Base-by-base conservation (phyloP, 2,329 filamentous ascomycete species). In the Parafenestella ontariensis region DNA sequence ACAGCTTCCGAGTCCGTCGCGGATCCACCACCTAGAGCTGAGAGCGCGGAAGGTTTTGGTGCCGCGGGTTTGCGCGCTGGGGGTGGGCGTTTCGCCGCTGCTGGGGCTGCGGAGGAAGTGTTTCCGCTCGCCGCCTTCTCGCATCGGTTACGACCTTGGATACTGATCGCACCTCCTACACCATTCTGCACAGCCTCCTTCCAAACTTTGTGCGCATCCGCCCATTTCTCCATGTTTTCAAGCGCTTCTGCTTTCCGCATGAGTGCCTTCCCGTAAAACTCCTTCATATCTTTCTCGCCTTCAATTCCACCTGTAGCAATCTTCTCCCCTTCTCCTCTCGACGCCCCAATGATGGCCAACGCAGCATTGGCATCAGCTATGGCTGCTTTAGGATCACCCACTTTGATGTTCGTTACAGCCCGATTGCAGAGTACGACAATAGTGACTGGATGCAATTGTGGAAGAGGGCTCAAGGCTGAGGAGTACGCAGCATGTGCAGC, bases 181-280 rank as follows among this genome's bases (percentile, higher is more conserved):
- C 93, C 92, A 23, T 85, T 86, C 76, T 96, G 90, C 1, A 98
- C 90, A 29, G 91, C 93, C 49, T 85, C 79, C 66, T 88, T 87
- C 95, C 95, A 99, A 0, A 90, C 87, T 1, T 81, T 79, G 0
- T 87, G 87, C 1, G 95, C 95, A 46, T 98, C 94, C 2, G 80
- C 78, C 94, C 94, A 99, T 72, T 89, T 91, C 78, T 99, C 95
- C 82, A 99, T 89, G 71, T 96, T 90, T 75, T 99, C 95, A 7
- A 98, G 82, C 1, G 92, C 95, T 77, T 99, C 95, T 0, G 95
- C 95, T 79, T 98, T 98, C 49, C 95, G 89, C 78, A 91, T 94
- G 26, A 98, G 79, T 0, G 94, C 94, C 76, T 98, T 99, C 48
- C 92, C 93, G 70, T 90, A 98, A 58, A 96, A 90, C 17, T 96